Percentiles rank a stretch among this genome's conserved stretches.
Conservation (phyloP, 805 yeast species). For the Kuraishia cidri region DNA sequence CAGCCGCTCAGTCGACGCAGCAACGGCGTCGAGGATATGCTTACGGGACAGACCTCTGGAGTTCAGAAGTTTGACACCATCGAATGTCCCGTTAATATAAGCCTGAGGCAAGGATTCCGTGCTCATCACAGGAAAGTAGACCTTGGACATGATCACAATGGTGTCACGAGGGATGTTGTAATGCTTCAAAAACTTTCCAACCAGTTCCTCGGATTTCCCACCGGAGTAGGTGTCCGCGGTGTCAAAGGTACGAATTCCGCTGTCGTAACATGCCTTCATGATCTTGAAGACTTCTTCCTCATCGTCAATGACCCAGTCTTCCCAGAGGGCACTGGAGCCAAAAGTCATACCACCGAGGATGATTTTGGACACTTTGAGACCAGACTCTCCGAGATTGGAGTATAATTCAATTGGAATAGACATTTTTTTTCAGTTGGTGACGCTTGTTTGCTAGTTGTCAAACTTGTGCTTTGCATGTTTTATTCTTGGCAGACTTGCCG, state of each 20-base stretch:
- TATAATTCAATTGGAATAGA: neutral
- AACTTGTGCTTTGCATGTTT: no score
- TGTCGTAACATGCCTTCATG: constrained; percentile 35
- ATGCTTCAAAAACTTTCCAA: constrained; percentile 43
- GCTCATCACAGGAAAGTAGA: constrained; percentile 15
- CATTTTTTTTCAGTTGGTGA: neutral
- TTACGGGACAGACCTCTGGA: constrained; percentile 33
- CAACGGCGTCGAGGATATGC: constrained; percentile 36
- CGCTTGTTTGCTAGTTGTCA: no score
- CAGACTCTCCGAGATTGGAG: constrained; percentile 28
- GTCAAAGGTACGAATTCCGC: constrained; percentile 39
- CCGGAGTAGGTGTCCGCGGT: constrained; percentile 41
- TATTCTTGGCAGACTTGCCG: no score
- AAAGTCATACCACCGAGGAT: constrained; percentile 48
- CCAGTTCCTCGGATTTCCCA: constrained; percentile 36
- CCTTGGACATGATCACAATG: constrained; percentile 47
- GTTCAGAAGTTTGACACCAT: constrained; percentile 14
- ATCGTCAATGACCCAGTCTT: constrained; percentile 39
- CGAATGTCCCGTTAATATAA: constrained; percentile 2
- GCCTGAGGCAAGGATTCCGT: neutral
- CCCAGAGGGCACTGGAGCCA: constrained; percentile 34
- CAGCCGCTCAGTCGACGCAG: constrained; percentile 30
- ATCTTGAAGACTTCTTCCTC: constrained; percentile 32
- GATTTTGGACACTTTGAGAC: constrained; percentile 37
- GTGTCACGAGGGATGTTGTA: constrained; percentile 43